These are phyloP conservation scores for Solanum aculeatissimum DNA, from an alignment of 305 asterid species.

Conservation along the genomic window DNA sequence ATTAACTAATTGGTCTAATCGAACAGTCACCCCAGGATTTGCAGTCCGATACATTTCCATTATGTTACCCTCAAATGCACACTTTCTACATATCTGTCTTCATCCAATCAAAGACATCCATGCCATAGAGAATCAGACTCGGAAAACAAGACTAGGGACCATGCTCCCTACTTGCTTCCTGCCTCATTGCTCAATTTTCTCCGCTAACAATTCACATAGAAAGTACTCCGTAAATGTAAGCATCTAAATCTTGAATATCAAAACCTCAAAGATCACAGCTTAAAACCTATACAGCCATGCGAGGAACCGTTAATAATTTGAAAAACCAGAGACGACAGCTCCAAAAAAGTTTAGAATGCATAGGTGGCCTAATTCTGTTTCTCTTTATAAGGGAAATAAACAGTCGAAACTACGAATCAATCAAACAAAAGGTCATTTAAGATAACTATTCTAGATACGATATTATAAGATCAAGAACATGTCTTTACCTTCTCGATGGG, in stretches of 20 bases:
- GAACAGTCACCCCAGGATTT: not conserved
- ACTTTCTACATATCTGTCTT: not conserved
- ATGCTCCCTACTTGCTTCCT: not conserved
- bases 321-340: not conserved
- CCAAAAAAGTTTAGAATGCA: not conserved
- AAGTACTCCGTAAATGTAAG: not conserved
- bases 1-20: not conserved
- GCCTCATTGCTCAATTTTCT: not conserved
- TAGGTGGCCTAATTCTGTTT: not conserved
- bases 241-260: not conserved
- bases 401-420: not conserved
- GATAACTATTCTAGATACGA: not conserved
- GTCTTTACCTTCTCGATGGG: conserved; percentile 57
- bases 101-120: not conserved
- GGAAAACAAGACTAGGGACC: not conserved
- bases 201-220: not conserved
- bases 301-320: not conserved
- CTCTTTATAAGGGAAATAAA: not conserved
- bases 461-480: not conserved
- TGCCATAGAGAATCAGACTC: not conserved
- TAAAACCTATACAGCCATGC: not conserved
- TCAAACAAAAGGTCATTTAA: not conserved
- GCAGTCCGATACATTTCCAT: not conserved
- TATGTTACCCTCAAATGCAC: not conserved
- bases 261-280: not conserved